These are phyloP conservation scores for Geotrichum fermentans DNA, from an alignment of 1,139 yeast genomes.

Conservation along the genomic window DNA sequence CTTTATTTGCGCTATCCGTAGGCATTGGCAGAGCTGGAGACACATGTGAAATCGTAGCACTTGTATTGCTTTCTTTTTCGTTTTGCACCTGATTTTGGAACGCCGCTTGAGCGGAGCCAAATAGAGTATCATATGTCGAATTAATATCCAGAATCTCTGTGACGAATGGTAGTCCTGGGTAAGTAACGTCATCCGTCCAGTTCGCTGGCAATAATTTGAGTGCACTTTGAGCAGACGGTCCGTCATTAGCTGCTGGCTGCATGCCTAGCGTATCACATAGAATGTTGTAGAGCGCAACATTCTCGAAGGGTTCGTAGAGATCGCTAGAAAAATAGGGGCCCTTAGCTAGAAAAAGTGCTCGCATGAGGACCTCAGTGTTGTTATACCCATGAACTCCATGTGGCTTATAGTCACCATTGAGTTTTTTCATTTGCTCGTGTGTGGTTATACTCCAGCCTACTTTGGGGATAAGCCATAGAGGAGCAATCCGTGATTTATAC, in stretches of 20 bases:
- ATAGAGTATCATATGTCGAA: constrained; percentile 35
- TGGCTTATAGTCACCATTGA: constrained; percentile 49
- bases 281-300: constrained; percentile 68
- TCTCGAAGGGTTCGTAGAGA: constrained; percentile 57
- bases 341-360: constrained; percentile 70
- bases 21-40: background rate
- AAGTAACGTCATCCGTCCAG: constrained; percentile 53
- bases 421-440: constrained; percentile 44
- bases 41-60: background rate
- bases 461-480: constrained; percentile 77
- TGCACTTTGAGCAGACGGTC: constrained; percentile 40
- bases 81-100: constrained; percentile 20
- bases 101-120: constrained; percentile 15
- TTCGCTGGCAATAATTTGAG: constrained; percentile 24
- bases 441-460: constrained; percentile 79
- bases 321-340: constrained; percentile 55
- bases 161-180: constrained; percentile 55
- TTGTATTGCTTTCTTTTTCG: constrained; percentile 5
- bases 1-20: constrained; percentile 12
- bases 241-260: constrained; percentile 57
- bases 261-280: constrained; percentile 64
- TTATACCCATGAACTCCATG: constrained; percentile 84
- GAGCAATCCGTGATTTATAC: constrained; percentile 65
- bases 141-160: constrained; percentile 31
- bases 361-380: constrained; percentile 70